Percentiles rank a stretch among this genome's conserved stretches.
Conservation (phyloP, 208 protist species). For the Leishmania amazonensis region DNA sequence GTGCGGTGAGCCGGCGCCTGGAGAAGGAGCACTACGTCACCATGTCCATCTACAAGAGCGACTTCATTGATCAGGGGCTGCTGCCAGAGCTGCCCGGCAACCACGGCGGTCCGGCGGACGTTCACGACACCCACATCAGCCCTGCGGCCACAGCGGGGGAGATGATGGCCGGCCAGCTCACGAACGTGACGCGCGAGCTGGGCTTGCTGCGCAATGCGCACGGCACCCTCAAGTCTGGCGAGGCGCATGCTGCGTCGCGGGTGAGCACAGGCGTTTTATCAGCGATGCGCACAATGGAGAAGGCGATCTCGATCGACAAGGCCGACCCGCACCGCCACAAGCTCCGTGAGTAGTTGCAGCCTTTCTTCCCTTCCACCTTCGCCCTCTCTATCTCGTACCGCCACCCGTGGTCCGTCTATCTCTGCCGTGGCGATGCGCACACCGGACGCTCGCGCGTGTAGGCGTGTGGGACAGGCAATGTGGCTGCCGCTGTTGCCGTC, state of each 20-base stretch:
- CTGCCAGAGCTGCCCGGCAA: conserved; percentile 77
- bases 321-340: conserved; percentile 81
- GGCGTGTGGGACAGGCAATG: background rate
- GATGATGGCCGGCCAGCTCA: conserved; percentile 59
- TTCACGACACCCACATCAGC: conserved; percentile 41
- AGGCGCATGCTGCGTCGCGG: conserved; percentile 12
- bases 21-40: conserved; percentile 76
- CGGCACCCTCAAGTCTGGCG: conserved; percentile 49
- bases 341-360: conserved; percentile 25
- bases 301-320: conserved; percentile 56
- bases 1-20: conserved; percentile 56
- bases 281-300: conserved; percentile 57
- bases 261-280: conserved; percentile 12
- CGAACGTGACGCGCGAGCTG: conserved; percentile 28
- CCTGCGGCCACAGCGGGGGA: conserved; percentile 43
- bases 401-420: background rate
- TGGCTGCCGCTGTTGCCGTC: background rate
- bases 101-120: conserved; percentile 26
- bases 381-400: background rate
- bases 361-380: background rate
- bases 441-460: background rate
- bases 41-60: conserved; percentile 69
- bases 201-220: conserved; percentile 69
- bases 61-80: conserved; percentile 64
- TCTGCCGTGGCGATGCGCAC: background rate